Evolutionary conservation across 176 grass and related monocot genomes (phyloP).

Genomic region (Dactylis glomerata): DNA sequence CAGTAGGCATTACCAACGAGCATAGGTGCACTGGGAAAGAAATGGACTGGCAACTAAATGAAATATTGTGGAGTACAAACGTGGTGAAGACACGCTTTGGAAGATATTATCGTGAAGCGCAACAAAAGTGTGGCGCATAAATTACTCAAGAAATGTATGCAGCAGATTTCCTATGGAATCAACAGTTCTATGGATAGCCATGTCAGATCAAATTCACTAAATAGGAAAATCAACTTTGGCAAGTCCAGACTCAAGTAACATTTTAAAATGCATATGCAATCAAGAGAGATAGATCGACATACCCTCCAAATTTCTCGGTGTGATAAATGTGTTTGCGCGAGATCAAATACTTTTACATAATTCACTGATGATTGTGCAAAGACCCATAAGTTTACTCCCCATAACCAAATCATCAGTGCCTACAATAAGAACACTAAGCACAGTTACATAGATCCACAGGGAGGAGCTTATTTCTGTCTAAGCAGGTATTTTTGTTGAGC

Average conservation of each 20-base stretch:
- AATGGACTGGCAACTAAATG: background rate
- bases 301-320: slow-evolving; percentile 96
- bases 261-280: background rate
- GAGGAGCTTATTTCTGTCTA: background rate
- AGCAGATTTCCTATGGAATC: background rate
- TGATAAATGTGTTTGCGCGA: slow-evolving; percentile 78
- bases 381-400: slow-evolving; percentile 96
- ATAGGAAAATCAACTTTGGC: background rate
- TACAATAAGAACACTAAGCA: slow-evolving; percentile 38
- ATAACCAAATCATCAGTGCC: slow-evolving; percentile 98
- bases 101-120: background rate
- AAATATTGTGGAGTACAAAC: background rate
- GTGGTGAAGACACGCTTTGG: background rate
- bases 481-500: slow-evolving; percentile 2
- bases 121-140: background rate
- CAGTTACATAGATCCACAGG: background rate
- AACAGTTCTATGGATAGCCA: background rate
- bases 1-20: background rate
- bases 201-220: background rate
- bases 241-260: slow-evolving; percentile 7
- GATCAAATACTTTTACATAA: slow-evolving; percentile 92
- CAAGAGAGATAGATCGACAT: slow-evolving; percentile 28
- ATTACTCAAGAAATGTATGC: background rate
- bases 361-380: slow-evolving; percentile 88
- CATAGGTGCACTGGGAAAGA: background rate